Evolutionary conservation across 768 basidiomycete genomes (phyloP).

Genomic region (Chalciporus piperatus): DNA sequence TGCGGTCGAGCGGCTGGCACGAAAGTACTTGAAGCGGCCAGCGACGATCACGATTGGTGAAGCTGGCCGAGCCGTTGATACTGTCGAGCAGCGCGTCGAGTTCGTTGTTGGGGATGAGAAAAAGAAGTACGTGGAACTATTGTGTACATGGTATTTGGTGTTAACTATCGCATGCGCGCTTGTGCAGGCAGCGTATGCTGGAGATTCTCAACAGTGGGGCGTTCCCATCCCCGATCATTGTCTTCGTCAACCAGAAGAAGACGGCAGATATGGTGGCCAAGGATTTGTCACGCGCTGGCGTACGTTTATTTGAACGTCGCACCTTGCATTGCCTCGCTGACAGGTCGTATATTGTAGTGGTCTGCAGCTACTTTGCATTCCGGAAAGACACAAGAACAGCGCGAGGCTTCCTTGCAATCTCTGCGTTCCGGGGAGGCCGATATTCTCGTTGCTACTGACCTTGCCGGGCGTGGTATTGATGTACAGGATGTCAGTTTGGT

Average conservation of each 20-base stretch:
- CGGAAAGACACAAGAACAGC: slow-evolving; percentile 96
- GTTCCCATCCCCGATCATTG: slow-evolving; percentile 90
- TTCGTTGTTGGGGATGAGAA: slow-evolving; percentile 92
- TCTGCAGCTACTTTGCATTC: slow-evolving; percentile 90
- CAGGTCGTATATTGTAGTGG: slow-evolving; percentile 54
- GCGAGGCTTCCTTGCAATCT: slow-evolving; percentile 87
- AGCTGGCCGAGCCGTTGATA: slow-evolving; percentile 96
- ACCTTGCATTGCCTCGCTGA: slow-evolving; percentile 1
- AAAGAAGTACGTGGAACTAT: slow-evolving; percentile 72
- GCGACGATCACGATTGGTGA: slow-evolving; percentile 98
- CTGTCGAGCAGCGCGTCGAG: slow-evolving; percentile 95
- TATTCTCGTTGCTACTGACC: slow-evolving; percentile 93
- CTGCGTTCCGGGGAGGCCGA: slow-evolving; percentile 84
- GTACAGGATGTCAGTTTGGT: slow-evolving; percentile 95
- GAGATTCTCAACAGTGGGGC: slow-evolving; percentile 90
- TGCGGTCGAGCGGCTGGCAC: slow-evolving; percentile 90
- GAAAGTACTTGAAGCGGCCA: slow-evolving; percentile 90
- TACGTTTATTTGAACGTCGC: slow-evolving; percentile 39
- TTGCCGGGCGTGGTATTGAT: slow-evolving; percentile 98
- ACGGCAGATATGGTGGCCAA: slow-evolving; percentile 98
- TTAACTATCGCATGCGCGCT: slow-evolving; percentile 10
- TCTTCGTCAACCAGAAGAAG: slow-evolving; percentile 99
- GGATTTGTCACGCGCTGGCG: slow-evolving; percentile 85
- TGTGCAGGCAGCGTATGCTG: slow-evolving; percentile 68
- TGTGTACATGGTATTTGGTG: background rate